phyloP scores from a whole-genome alignment of 306 rosid species.

The Carpinus viminea region DNA sequence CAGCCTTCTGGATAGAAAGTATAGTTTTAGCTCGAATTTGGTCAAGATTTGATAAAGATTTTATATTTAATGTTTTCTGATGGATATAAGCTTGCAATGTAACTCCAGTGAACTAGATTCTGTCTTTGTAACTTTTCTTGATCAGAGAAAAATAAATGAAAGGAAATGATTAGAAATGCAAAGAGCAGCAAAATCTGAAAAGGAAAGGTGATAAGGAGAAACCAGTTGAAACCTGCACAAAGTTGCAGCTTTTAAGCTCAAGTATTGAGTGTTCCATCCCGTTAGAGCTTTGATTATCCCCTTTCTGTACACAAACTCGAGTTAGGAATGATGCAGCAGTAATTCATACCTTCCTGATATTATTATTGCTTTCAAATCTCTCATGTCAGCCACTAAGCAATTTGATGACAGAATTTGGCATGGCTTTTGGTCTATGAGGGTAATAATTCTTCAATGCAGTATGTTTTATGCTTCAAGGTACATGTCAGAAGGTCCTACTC shows the following conservation, averaged over 20 bases:
- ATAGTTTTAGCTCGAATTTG: slow-evolving; percentile 1
- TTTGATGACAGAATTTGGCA: background rate
- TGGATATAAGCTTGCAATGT: slow-evolving; percentile 20
- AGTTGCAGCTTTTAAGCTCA: background rate
- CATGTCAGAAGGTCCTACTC: background rate
- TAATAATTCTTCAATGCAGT: background rate
- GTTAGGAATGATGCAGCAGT: background rate
- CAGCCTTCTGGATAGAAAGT: background rate
- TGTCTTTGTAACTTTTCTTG: slow-evolving; percentile 2
- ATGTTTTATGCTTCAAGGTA: background rate
- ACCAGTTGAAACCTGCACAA: background rate
- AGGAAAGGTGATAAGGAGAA: background rate
- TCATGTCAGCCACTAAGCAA: background rate
- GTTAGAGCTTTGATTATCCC: background rate
- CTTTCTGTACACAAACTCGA: background rate
- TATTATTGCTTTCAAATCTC: background rate
- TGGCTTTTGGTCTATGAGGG: background rate
- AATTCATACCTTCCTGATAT: background rate
- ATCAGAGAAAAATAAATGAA: background rate
- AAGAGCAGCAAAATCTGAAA: background rate
- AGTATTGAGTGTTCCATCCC: background rate
- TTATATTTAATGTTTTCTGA: background rate
- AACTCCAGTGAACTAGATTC: background rate
- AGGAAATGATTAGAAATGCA: background rate
- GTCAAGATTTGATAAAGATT: background rate